Conservation (phyloP, 169 alveolate species). For the Plasmodium fragile region DNA sequence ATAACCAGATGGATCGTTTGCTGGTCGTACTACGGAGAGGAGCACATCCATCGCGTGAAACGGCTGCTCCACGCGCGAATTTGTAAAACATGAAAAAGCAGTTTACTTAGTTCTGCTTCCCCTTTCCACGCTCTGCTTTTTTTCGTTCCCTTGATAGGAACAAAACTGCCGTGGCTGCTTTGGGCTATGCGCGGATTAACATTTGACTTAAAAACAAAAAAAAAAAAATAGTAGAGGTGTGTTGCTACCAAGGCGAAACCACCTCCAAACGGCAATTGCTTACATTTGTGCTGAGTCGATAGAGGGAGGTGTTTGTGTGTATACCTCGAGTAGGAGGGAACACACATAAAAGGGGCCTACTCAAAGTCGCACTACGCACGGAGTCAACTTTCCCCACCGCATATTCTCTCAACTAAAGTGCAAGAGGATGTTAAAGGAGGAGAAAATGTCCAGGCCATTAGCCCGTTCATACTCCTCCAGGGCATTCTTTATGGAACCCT, state of each 20-base stretch:
- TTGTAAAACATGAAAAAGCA: neutral
- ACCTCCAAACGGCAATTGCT: neutral
- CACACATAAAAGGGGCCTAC: neutral
- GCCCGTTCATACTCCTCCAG: conserved; percentile 27
- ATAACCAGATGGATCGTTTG: conserved; percentile 85
- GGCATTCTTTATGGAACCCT: conserved; percentile 27
- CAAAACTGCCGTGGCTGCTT: neutral
- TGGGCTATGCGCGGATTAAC: neutral
- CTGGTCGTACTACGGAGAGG: conserved; percentile 84
- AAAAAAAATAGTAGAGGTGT: neutral
- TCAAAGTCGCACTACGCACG: neutral
- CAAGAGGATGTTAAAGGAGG: conserved; percentile 26
- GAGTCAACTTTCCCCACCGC: neutral
- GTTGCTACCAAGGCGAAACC: neutral
- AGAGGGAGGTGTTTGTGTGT: neutral
- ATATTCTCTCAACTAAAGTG: neutral
- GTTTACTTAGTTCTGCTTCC: neutral
- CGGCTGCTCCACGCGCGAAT: conserved; percentile 12
- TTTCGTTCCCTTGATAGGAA: neutral
- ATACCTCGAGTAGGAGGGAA: neutral
- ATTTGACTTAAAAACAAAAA: neutral
- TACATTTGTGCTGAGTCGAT: neutral
- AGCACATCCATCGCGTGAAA: conserved; percentile 72
- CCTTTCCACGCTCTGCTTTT: neutral
- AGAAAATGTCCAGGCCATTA: conserved; percentile 37